phyloP scores from a whole-genome alignment of 257 asterid species.

The Solanum dulcamara region DNA sequence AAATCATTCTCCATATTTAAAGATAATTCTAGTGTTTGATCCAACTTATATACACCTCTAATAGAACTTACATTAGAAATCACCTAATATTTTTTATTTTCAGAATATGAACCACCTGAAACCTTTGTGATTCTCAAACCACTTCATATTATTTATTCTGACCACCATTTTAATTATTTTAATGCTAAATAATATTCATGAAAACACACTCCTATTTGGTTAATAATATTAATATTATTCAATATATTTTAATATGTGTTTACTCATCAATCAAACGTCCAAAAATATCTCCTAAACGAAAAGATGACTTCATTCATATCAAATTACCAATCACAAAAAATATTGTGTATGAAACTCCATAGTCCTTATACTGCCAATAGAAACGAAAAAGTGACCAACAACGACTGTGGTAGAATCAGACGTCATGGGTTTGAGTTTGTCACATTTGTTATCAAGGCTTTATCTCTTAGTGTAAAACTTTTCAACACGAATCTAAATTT shows the following conservation, averaged over 20 bases:
- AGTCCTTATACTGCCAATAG: neutral
- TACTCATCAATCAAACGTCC: neutral
- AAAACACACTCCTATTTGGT: neutral
- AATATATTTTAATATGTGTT: neutral
- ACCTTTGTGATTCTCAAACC: neutral
- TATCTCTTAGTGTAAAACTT: too few species aligned
- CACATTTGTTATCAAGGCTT: too few species aligned
- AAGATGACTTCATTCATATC: neutral
- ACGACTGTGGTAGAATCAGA: too few species aligned
- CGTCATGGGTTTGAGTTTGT: too few species aligned
- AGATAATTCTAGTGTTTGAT: neutral
- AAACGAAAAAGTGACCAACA: too few species aligned
- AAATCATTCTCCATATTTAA: neutral
- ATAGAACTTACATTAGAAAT: neutral
- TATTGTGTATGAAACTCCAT: neutral
- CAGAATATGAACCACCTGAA: rapidly evolving
- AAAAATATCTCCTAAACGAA: neutral
- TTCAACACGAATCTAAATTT: too few species aligned
- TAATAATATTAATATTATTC: neutral
- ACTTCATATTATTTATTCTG: neutral
- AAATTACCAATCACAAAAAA: neutral
- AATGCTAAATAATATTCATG: neutral
- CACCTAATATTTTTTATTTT: neutral
- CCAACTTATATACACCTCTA: too few species aligned
- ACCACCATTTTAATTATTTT: neutral